Base-by-base conservation (phyloP, 1,284 basidiomycete genomes). In the Phylloporus sp. region DNA sequence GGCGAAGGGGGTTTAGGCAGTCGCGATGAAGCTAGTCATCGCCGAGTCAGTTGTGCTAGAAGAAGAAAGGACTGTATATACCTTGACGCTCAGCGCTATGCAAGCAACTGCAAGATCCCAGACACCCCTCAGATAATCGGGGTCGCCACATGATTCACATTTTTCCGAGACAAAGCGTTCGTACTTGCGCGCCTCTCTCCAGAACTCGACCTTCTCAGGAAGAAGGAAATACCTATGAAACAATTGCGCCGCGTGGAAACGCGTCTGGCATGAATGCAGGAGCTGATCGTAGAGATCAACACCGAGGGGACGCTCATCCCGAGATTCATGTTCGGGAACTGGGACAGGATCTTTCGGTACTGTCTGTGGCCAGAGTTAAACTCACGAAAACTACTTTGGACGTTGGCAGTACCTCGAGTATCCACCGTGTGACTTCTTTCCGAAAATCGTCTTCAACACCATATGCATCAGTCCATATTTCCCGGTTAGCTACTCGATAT, bases 101-200 rank as follows among this genome's bases (percentile, higher is more conserved):
- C 83, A 87, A 7, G 80, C 86, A 18, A 88, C 71, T 0, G 82
- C 84, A 10, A 83, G 71, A 66, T 87, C 83, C 87, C 86, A 88
- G 13, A 81, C 28, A 77, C 75, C n/a, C 68, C 67, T 66, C 49
- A 63, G 52, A 53, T 57, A 62, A 56, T 63, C 20, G 7, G 11
- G 24, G 6, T 28, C 18, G 15, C 50, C 44, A n/a, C 8, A 13
- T 20, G 8, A 40, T 31, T 11, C 40, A 22, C 4, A 40, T 6
- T 2, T 44, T 28, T 62, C 59, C 26, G n/a, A 11, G 29, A 50
- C 29, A 29, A 18, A 4, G n/a, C 3, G 3, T 2, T 62, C 63
- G 29, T 46, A 6, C 31, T 51, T 20, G 58, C 39, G 26, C 12
- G n/a, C 22, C 13, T 56, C 62, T 34, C 40, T 62, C 70, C 70